Base-by-base conservation (phyloP, 2,329 filamentous ascomycete species). In the Pyricularia grisea region DNA sequence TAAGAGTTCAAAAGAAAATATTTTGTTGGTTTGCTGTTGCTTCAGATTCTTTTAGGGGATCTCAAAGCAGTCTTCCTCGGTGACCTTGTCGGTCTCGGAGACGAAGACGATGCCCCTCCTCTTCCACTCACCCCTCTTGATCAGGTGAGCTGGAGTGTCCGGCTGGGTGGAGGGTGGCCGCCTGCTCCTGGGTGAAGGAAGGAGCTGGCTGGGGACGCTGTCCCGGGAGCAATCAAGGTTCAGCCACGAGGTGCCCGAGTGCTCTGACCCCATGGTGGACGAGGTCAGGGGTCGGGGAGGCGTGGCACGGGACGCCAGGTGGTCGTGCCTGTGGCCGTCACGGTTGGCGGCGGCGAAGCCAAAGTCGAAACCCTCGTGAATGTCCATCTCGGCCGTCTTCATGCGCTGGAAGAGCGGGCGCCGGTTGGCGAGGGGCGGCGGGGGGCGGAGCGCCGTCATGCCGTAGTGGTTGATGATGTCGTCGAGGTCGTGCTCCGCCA, bases 81-180 rank as follows among this genome's bases (percentile, higher is more conserved):
- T 70, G 4, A 73, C 74, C 67, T 69, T 67, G 31, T 68, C 67
- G 31, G 70, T 70, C 7, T 72, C 68, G 1, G 70, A 66, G 6
- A 71, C 69, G 69, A 79, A 79, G 66, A 79, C 73, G 58, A 79
- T 78, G 27, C 75, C 78, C 4, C 76, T 71, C 25, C 78, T 73
- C 74, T 79, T 79, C 78, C 78, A 79, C 67, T 73, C 76, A 67
- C 77, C 77, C 1, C 77, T 73, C 71, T 75, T 76, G 20, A 78
- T 70, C 58, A 74, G 77, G 42, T 74, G 71, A 31, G 76, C 75
- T 6, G 73, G 70, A 27, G 73, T 74, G 28, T 71, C 71, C 12
- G 69, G 60, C 17, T 66, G 70, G n/a, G 64, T 70, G 60, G 69
- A 69, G 42, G 71, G 73, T 20, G 72, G 69, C 50, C 69, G n/a